A percentile compares a stretch with the other conserved stretches of the same genome.
Conservation (phyloP, 257 asterid species). For the Fraxinus anomala region DNA sequence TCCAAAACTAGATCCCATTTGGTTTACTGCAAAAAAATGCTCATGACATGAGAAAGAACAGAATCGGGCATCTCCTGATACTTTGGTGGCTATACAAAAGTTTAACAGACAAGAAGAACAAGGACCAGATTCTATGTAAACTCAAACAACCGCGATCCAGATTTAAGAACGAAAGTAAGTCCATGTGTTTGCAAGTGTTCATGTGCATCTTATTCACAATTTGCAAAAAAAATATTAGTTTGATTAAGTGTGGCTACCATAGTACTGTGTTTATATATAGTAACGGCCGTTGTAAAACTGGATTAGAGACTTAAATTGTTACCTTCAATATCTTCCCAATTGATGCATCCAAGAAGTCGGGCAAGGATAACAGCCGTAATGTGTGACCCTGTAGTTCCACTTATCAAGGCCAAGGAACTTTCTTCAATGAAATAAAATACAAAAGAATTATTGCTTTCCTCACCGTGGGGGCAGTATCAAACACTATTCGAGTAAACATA, state of each 20-base stretch:
- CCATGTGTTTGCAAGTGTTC: not conserved
- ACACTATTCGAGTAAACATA: constrained; percentile 94
- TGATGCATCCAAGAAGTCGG: constrained; percentile 93
- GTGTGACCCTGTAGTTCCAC: constrained; percentile 80
- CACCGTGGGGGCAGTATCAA: constrained; percentile 99
- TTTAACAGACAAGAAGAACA: no score
- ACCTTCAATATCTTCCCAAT: constrained; percentile 98
- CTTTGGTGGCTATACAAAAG: no score
- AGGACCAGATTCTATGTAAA: not conserved
- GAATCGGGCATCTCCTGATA: no score
- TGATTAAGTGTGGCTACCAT: not conserved
- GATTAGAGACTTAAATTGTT: constrained; percentile 6
- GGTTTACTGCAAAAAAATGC: not conserved
- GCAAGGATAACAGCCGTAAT: constrained; percentile 82
- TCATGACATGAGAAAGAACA: no score
- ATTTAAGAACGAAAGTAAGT: not conserved
- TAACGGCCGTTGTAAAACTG: constrained; percentile 17
- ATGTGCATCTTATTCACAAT: not conserved
- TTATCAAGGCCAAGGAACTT: constrained; percentile 28
- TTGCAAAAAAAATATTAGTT: not conserved
- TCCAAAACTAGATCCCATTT: not conserved
- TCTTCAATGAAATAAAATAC: constrained; percentile 16
- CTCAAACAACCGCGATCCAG: not conserved
- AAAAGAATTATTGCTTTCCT: constrained; percentile 34
- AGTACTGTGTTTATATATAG: not conserved